Conservation (phyloP, 2,329 filamentous ascomycete species). For the Lasiodiplodia gonubiensis region DNA sequence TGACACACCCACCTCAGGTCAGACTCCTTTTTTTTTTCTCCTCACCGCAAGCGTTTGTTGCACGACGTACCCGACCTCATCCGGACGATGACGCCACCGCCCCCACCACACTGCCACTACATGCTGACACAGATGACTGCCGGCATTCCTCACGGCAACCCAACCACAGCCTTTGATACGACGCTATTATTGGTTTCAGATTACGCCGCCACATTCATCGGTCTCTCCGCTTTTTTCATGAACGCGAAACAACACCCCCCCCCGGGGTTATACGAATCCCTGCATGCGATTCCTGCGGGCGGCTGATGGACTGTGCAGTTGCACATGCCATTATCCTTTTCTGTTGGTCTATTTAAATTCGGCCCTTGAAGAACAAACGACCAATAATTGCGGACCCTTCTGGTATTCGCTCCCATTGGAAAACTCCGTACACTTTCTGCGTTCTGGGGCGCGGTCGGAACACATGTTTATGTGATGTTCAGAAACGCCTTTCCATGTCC, state of each 20-base stretch:
- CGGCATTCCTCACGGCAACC: neutral
- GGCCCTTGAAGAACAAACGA: neutral
- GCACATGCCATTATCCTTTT: neutral
- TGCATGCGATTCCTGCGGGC: neutral
- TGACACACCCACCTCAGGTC: neutral
- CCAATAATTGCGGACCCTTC: neutral
- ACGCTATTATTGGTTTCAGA: neutral
- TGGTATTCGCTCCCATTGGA: neutral
- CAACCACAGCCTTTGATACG: neutral
- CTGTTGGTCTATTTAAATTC: neutral
- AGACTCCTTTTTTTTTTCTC: neutral
- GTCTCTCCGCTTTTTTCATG: neutral
- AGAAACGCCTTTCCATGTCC: neutral
- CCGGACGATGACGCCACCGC: neutral
- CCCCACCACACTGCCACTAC: neutral
- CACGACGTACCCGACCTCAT: neutral
- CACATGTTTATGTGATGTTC: neutral
- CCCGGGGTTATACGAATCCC: neutral
- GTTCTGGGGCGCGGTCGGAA: neutral
- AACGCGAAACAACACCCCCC: neutral
- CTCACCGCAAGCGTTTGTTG: neutral
- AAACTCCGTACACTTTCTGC: neutral
- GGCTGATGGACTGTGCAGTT: neutral
- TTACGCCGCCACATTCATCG: neutral
- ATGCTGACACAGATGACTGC: neutral